Base-by-base conservation (phyloP, 2,329 filamentous ascomycete species). In the Arthroderma uncinatum region DNA sequence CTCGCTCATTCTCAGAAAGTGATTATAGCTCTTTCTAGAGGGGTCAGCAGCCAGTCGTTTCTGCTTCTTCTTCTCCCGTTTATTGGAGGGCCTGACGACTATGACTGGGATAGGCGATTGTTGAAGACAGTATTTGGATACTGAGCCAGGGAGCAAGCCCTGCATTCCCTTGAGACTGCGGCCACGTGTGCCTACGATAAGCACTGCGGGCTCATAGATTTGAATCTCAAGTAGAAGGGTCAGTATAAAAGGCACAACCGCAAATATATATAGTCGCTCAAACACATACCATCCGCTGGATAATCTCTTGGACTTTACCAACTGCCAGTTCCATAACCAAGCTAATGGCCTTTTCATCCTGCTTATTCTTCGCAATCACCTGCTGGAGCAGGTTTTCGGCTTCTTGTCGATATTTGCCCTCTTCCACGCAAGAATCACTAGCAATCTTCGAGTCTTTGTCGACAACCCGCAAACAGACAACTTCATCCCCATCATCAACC, bases 101-200 rank as follows among this genome's bases (percentile, higher is more conserved):
- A 95, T 91, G 6, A 95, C 91, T 0, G 91, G 91, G 1, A 96
- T 88, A 0, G 91, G 90, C 1, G 88, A 95, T 69, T 95, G 91
- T 68, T 96, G 91, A 10, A 95, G 79, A 66, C 91, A 95, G 73
- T 95, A 96, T 68, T 95, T 95, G 25, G 89, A 94, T 47, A 95
- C 91, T 0, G 87, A 93, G 62, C 89, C 93, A 53, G 88, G 89
- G 42, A 95, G 81, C 30, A 95, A 77, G 52, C 89, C 88, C 68
- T 95, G 90, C 58, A 95, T 84, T 25, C 90, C 89, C 34, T 89
- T 89, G 1, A 95, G 78, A 37, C 86, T 92, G 56, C 89, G 82
- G 48, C 91, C 91, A 64, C 87, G 82, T 1, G 91, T 95, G 44
- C 91, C 91, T 14, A 96, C 91, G 28, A 96, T 86, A 21, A 96